Conservation (phyloP, 106 monocot species). For the Dendrobium nobile region DNA sequence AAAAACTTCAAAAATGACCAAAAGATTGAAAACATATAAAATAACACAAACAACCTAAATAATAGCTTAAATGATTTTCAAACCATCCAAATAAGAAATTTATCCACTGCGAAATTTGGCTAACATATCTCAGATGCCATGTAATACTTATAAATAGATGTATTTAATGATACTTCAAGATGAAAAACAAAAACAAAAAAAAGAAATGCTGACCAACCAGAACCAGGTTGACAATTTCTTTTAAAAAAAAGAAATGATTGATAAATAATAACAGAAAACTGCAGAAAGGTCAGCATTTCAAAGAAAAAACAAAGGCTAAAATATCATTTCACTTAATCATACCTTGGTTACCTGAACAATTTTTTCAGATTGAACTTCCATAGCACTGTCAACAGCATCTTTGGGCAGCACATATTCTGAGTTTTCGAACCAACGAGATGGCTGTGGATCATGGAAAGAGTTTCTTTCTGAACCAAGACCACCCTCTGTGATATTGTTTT, state of each 20-base stretch:
- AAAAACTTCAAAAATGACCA: too few relatives aligned
- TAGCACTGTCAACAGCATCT: conserved; percentile 11
- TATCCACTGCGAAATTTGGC: too few relatives aligned
- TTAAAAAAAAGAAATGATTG: background rate
- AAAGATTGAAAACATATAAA: too few relatives aligned
- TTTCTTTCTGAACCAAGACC: conserved; percentile 22
- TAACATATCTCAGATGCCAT: too few relatives aligned
- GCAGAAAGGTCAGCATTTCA: background rate
- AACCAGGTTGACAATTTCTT: background rate
- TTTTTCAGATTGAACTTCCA: conserved; percentile 40
- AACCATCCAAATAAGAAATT: too few relatives aligned
- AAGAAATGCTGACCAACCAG: too few relatives aligned
- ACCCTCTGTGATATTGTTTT: conserved; percentile 13
- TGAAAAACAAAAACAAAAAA: too few relatives aligned
- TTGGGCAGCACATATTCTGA: conserved; percentile 5
- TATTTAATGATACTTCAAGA: too few relatives aligned
- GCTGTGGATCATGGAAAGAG: conserved; percentile 5
- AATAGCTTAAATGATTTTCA: too few relatives aligned
- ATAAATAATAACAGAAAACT: background rate
- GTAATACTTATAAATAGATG: too few relatives aligned
- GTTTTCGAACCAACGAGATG: background rate
- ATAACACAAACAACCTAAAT: too few relatives aligned
- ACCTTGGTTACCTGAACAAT: conserved; percentile 9
- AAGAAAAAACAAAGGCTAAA: background rate
- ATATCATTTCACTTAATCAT: background rate